Evolutionary conservation across 2,329 filamentous ascomycete genomes (phyloP), one percentile per base, ranked within the genome.

Genomic region (Penicillium sp.): DNA sequence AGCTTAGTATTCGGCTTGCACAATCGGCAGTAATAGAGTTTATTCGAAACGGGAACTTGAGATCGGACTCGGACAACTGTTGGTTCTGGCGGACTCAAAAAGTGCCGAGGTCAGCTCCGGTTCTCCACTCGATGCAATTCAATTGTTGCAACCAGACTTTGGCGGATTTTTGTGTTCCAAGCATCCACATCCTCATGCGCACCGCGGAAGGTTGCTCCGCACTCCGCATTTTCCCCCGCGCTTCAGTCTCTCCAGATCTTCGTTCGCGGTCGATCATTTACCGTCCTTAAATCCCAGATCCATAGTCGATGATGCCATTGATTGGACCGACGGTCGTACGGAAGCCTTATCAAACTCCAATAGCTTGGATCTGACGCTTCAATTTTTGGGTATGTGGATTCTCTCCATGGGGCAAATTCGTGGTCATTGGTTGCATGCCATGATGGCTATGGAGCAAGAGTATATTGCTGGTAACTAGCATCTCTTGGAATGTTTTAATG

Each of bases 21-120:
- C n/a, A 11, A 28, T 51, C 48, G 48, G 50, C 28, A 52, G 19
- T 26, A 23, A 52, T 37, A 40, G 19, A 46, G 24, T 47, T 52
- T n/a, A n/a, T n/a, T n/a, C n/a, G n/a, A n/a, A n/a, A n/a, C n/a
- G n/a, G n/a, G n/a, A n/a, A n/a, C n/a, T 37, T 16, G 34, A 19
- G 4, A 14, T 8, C 6, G 18, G 23, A 31, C 13, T 51, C 21
- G 37, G 26, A 26, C 14, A 29, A 11, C 4, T 24, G 4, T 11
- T n/a, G n/a, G 1, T 26, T 18, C 6, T 7, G 23, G 6, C 10
- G 23, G n/a, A 21, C 8, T 23, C 10, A 34, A 23, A 33, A 39
- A n/a, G 26, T 47, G 33, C 50, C 50, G 50, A 52, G 24, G 16
- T 34, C 7, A 31, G 16, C 34, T 47, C 43, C 43, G 50, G 40